phyloP scores from a whole-genome alignment of 2,329 filamentous ascomycete genomes.

The Epichloe hybrida region DNA sequence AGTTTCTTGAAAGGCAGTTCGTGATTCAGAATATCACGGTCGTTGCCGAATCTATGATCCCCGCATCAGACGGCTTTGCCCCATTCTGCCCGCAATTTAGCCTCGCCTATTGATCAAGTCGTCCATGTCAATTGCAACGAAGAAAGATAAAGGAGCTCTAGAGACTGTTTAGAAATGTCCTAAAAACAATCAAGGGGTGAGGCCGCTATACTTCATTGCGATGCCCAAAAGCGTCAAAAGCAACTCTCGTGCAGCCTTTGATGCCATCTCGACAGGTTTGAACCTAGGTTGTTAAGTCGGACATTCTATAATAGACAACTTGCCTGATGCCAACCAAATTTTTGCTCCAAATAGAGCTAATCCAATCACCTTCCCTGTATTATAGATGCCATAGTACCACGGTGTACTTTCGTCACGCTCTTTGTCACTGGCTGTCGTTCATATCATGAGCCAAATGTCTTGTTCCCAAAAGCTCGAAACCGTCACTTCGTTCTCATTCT shows the following conservation, averaged over 20 bases:
- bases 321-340: not conserved
- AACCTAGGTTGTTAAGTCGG: not conserved
- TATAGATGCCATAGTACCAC: conserved; percentile 2
- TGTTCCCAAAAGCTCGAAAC: no score
- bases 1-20: no score
- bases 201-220: not conserved
- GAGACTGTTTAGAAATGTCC: not conserved
- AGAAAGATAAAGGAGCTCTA: conserved; percentile 3
- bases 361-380: not conserved
- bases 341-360: not conserved
- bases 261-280: not conserved
- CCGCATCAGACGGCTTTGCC: not conserved
- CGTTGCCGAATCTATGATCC: no score
- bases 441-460: not conserved
- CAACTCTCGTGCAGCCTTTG: not conserved
- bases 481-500: no score
- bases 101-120: conserved; percentile 2
- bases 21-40: no score
- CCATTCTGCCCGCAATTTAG: not conserved
- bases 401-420: not conserved
- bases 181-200: not conserved
- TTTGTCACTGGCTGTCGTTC: not conserved
- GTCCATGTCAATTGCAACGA: not conserved
- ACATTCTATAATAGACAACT: not conserved
- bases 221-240: not conserved